Percentiles rank a stretch among this genome's conserved stretches.
Evolutionary conservation across 495 filamentous ascomycete species (phyloP).

Genomic region (Penicillium nucicola): DNA sequence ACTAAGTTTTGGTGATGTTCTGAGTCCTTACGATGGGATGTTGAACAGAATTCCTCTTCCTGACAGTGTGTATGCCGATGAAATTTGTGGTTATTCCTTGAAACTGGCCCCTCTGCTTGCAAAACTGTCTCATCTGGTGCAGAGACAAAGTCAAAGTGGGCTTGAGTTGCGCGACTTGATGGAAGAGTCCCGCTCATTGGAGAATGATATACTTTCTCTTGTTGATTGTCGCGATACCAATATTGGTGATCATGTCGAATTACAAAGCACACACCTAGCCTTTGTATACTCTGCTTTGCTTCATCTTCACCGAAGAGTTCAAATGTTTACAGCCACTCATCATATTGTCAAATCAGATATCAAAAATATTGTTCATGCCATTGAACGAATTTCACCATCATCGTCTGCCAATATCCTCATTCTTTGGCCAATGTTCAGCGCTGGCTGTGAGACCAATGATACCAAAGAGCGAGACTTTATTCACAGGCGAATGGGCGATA

Average conservation of each 20-base stretch:
- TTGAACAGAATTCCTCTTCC: constrained; percentile 1
- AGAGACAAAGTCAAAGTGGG: not conserved
- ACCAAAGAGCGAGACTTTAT: constrained; percentile 16
- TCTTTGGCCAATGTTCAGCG: constrained; percentile 35
- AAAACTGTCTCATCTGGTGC: constrained; percentile 13
- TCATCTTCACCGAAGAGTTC: constrained; percentile 29
- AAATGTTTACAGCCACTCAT: constrained; percentile 16
- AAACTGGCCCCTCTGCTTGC: constrained; percentile 24
- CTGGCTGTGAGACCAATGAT: constrained; percentile 30
- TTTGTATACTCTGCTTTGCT: constrained; percentile 32
- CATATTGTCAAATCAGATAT: constrained; percentile 22
- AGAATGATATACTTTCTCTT: constrained; percentile 13
- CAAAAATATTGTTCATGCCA: constrained; percentile 16
- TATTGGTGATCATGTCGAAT: constrained; percentile 6
- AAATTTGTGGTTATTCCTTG: constrained; percentile 33
- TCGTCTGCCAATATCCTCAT: constrained; percentile 31
- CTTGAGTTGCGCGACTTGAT: not conserved
- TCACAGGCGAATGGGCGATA: constrained; percentile 25
- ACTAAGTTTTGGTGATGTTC: not conserved
- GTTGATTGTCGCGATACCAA: constrained; percentile 7
- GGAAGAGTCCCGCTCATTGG: constrained; percentile 9
- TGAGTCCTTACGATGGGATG: constrained; percentile 1
- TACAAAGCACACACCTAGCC: constrained; percentile 25
- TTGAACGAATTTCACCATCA: constrained; percentile 15
- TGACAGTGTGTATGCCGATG: constrained; percentile 15